Evolutionary conservation across 2,329 filamentous ascomycete species (phyloP).

Genomic region (Aureobasidium lini): DNA sequence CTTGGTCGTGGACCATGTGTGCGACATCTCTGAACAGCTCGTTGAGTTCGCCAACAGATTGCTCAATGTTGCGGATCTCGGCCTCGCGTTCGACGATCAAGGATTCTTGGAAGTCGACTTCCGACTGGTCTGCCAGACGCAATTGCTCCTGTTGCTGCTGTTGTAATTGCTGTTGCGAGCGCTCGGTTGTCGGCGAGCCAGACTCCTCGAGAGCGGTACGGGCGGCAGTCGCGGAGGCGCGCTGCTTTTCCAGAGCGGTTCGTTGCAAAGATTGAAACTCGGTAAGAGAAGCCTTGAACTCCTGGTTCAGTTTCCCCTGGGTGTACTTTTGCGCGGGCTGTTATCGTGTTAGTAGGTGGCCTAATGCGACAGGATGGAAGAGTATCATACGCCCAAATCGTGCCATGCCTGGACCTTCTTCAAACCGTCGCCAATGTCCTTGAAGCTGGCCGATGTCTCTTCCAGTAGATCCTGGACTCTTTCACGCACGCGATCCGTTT

Average conservation of each 20-base stretch:
- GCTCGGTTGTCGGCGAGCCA: constrained; percentile 33
- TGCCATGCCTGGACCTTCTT: constrained; percentile 78
- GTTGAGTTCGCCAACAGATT: constrained; percentile 90
- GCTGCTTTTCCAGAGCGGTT: constrained; percentile 83
- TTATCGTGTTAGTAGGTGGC: constrained; percentile 14
- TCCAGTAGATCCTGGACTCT: constrained; percentile 81
- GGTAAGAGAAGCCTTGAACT: constrained; percentile 80
- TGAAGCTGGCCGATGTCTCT: constrained; percentile 79
- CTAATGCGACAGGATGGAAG: not conserved
- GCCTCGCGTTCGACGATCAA: constrained; percentile 93
- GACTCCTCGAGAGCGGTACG: constrained; percentile 64
- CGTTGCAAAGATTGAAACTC: constrained; percentile 93
- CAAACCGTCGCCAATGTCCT: constrained; percentile 84
- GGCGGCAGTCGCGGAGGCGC: constrained; percentile 74
- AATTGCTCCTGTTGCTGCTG: constrained; percentile 57
- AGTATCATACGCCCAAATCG: constrained; percentile 57
- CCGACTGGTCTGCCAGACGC: constrained; percentile 79
- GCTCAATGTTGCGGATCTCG: constrained; percentile 96
- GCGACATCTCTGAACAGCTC: constrained; percentile 97
- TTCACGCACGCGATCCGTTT: constrained; percentile 85
- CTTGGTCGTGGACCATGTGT: constrained; percentile 92
- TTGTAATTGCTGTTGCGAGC: constrained; percentile 45
- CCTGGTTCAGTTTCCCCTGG: constrained; percentile 86
- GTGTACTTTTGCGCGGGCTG: constrained; percentile 94
- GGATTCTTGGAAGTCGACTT: constrained; percentile 95